These are phyloP conservation scores for Lasiosphaeria ovina DNA, from an alignment of 495 filamentous ascomycete genomes.

Conservation along the genomic window DNA sequence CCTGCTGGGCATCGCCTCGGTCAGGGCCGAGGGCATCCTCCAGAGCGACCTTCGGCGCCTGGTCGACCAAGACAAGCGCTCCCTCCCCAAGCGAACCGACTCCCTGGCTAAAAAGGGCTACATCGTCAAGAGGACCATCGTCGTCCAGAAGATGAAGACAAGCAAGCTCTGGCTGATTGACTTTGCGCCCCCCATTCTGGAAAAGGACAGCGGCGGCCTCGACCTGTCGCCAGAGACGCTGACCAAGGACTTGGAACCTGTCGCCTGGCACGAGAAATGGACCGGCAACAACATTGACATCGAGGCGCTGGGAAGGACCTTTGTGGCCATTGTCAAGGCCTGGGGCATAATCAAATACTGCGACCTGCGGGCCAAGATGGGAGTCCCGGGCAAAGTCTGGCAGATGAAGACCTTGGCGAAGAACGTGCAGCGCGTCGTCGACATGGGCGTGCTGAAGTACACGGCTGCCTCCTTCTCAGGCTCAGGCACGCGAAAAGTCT, in stretches of 20 bases:
- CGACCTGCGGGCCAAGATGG: constrained; percentile 65
- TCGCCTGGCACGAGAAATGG: constrained; percentile 48
- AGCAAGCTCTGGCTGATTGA: constrained; percentile 63
- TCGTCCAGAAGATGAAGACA: constrained; percentile 62
- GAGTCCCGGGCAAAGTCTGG: constrained; percentile 54
- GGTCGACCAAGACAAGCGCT: constrained; percentile 86
- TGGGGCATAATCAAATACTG: constrained; percentile 48
- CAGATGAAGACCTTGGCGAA: constrained; percentile 68
- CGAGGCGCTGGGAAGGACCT: constrained; percentile 43
- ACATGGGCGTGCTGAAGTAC: constrained; percentile 65
- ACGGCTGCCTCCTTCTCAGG: constrained; percentile 58
- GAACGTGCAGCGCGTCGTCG: constrained; percentile 64
- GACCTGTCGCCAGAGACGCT: constrained; percentile 35
- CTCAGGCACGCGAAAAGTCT: constrained; percentile 41
- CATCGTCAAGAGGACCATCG: constrained; percentile 73
- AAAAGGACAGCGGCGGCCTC: constrained; percentile 31
- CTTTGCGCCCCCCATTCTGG: constrained; percentile 49
- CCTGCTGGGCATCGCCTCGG: constrained; percentile 77
- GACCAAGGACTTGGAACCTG: constrained; percentile 41
- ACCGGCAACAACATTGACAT: constrained; percentile 54
- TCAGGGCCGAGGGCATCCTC: constrained; percentile 65
- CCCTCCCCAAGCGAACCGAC: constrained; percentile 79
- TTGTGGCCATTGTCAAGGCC: constrained; percentile 48
- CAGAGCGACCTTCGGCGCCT: constrained; percentile 74
- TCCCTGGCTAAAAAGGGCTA: constrained; percentile 73